Evolutionary conservation across 352 stramenopile genomes (phyloP), one percentile per base, ranked within the genome.

Genomic region (Phytopythium kandeliae): DNA sequence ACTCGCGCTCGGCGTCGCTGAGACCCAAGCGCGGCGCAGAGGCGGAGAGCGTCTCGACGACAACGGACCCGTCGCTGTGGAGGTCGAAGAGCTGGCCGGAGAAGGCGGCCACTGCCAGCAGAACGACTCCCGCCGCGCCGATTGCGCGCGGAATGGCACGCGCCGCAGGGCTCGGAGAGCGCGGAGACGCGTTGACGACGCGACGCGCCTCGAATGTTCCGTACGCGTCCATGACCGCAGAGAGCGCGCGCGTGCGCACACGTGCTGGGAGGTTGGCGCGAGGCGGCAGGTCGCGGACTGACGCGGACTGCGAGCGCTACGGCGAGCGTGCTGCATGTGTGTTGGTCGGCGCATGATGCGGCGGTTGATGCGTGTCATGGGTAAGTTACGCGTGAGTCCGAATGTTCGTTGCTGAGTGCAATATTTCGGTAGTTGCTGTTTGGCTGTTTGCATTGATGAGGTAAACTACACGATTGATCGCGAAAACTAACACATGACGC

Each of bases 1-100:
- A 68, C 35, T 22, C 38, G 10, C 26, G 60, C 40, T 50, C 46
- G 45, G 40, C 22, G 30, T 36, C 53, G 24, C 52, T 50, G 21
- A 62, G 42, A 16, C 42, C 42, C 7, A 16, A 35, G 25, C 5
- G 5, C 5, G 28, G 28, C 10, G 28, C 10, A 10, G 28, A 33
- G 28, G 28, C 28, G 5, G 28, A 33, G 5, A 33, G 28, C 5
- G 5, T 33, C 5, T 33, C 28, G 25, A 15, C 11, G 40, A 7
- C 9, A 26, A 36, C 26, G 42, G 17, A 7, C 24, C 21, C 16
- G 17, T 36, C 8, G 15, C 25, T 13, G 15, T 25, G n/a, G n/a
- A 35, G 26, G 6, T 19, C 1, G 26, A 25, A n/a, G 25, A 35
- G n/a, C 16, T 48, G 42, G 0, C 42, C 11, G 42, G 26, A 48